Evolutionary conservation across 208 protist species (phyloP).

Genomic region (Crithidia bombi): DNA sequence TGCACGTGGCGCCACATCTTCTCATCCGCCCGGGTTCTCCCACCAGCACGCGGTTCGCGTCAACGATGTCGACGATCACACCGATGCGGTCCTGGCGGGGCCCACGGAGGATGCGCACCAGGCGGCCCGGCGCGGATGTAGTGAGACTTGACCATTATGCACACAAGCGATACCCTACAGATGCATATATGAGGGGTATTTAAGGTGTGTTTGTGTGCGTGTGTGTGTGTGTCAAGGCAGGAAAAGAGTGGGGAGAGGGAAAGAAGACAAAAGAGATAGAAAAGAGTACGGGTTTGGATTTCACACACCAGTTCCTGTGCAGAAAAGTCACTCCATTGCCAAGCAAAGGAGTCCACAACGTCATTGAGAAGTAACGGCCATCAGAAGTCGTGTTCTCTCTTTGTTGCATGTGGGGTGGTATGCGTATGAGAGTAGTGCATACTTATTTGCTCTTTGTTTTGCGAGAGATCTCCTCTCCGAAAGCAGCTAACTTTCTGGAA

Average conservation of each 20-base stretch:
- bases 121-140: slow-evolving; percentile 61
- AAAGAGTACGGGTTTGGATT: too few species aligned
- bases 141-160: slow-evolving; percentile 68
- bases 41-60: slow-evolving; percentile 90
- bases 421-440: too few species aligned
- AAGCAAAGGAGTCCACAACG: too few species aligned
- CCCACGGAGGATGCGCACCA: slow-evolving; percentile 69
- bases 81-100: slow-evolving; percentile 69
- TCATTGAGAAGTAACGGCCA: too few species aligned
- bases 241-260: slow-evolving; percentile 6
- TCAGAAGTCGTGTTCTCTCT: too few species aligned
- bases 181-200: background rate
- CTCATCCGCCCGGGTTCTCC: slow-evolving; percentile 86
- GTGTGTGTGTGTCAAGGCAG: slow-evolving; percentile 4
- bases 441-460: too few species aligned
- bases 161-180: slow-evolving; percentile 36
- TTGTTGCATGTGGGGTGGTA: too few species aligned
- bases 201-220: slow-evolving; percentile 23
- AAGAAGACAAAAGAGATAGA: background rate
- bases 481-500: too few species aligned
- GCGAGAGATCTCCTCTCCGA: too few species aligned
- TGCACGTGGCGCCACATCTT: slow-evolving; percentile 93
- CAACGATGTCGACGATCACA: slow-evolving; percentile 89
- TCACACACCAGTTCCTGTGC: too few species aligned
- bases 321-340: too few species aligned